These are phyloP conservation scores for Artemisia annua DNA, from an alignment of 129 eudicot genomes.

Conservation along the genomic window DNA sequence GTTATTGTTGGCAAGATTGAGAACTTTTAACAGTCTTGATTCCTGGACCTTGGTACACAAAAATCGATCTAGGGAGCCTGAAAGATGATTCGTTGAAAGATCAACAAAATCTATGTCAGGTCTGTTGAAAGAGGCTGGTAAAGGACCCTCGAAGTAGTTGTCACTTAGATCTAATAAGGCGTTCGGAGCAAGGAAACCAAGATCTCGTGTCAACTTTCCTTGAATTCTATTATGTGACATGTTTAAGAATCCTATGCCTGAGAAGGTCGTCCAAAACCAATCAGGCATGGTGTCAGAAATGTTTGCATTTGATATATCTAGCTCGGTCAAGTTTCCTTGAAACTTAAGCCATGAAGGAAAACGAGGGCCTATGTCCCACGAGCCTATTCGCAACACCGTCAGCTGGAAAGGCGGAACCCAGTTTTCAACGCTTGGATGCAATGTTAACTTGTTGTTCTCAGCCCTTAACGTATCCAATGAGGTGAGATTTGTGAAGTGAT, in stretches of 20 bases:
- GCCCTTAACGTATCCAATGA: conserved; percentile 19
- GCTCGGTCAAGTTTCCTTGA: conserved; percentile 21
- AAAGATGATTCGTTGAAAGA: conserved; percentile 41
- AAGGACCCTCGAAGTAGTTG: conserved; percentile 42
- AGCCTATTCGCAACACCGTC: background rate
- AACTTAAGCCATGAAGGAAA: conserved; percentile 41
- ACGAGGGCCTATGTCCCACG: conserved; percentile 33
- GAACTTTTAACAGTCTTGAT: conserved; percentile 21
- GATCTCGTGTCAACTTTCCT: conserved; percentile 27
- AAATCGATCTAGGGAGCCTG: conserved; percentile 35
- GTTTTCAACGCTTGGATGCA: background rate
- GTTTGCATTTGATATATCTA: conserved; percentile 25
- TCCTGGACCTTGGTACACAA: conserved; percentile 30
- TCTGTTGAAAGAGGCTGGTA: conserved; percentile 28
- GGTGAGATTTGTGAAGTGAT: conserved; percentile 40
- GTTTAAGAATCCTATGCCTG: background rate
- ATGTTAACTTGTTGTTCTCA: conserved; percentile 26
- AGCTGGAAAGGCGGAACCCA: conserved; percentile 44
- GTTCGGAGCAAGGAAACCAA: conserved; percentile 14
- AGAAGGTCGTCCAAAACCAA: conserved; percentile 36
- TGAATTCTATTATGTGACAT: conserved; percentile 38
- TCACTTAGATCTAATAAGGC: conserved; percentile 25
- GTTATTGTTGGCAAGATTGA: conserved; percentile 36
- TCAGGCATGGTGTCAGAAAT: conserved; percentile 32
- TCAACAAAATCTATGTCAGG: conserved; percentile 25